A percentile compares a stretch with the other conserved stretches of the same genome.
These are phyloP conservation scores for Aplosporella prunicola DNA, from an alignment of 2,329 filamentous ascomycete genomes.

Conservation along the genomic window DNA sequence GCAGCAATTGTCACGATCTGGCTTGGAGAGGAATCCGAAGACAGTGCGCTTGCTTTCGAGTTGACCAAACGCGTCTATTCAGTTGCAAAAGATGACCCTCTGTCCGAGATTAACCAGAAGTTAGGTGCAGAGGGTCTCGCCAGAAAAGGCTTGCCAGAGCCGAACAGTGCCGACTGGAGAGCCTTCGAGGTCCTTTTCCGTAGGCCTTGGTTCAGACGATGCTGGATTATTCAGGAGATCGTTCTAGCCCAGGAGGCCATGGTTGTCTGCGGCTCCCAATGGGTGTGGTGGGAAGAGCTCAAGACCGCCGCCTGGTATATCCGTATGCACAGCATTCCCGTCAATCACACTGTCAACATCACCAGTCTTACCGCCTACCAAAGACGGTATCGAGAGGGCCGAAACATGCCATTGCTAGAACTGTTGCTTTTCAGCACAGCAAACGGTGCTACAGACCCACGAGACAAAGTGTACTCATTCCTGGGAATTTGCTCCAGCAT, in stretches of 20 bases:
- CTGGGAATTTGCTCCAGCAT: neutral
- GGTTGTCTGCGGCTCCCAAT: neutral
- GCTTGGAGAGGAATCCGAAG: slow-evolving; percentile 1
- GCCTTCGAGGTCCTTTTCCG: neutral
- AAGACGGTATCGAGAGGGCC: neutral
- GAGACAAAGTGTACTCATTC: neutral
- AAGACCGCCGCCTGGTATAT: neutral
- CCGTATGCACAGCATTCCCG: neutral
- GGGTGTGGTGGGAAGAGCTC: neutral
- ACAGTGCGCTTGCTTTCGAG: neutral
- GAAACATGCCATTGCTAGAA: neutral
- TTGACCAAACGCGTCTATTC: neutral
- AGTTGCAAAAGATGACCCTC: neutral
- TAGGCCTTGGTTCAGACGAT: neutral
- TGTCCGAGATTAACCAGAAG: no score
- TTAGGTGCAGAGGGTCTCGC: neutral
- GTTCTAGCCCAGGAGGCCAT: neutral
- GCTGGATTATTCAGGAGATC: neutral
- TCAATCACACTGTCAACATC: neutral
- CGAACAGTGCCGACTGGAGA: neutral
- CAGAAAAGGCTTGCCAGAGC: neutral
- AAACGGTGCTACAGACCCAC: neutral
- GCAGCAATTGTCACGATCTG: neutral
- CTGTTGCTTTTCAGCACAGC: neutral
- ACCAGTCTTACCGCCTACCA: neutral